Evolutionary conservation across 2,329 filamentous ascomycete species (phyloP).

Genomic region (Hypoxylon rubiginosum): DNA sequence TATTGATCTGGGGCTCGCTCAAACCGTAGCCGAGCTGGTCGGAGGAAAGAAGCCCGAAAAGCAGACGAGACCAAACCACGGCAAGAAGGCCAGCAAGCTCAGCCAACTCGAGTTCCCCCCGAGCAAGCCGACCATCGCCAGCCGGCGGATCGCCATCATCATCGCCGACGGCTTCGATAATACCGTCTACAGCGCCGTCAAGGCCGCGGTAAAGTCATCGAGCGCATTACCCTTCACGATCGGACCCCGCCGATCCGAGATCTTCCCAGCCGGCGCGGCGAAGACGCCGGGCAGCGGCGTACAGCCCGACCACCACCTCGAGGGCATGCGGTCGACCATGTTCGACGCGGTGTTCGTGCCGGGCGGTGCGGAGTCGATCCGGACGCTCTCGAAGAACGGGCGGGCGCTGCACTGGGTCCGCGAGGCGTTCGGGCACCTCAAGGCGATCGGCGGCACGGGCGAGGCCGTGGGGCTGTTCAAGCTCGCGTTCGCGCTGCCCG

Average conservation of each 20-base stretch:
- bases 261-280: conserved; percentile 72
- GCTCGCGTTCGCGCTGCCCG: conserved; percentile 60
- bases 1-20: conserved; percentile 78
- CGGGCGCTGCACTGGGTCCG: conserved; percentile 82
- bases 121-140: conserved; percentile 74
- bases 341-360: conserved; percentile 86
- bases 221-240: conserved; percentile 81
- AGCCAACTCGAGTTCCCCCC: conserved; percentile 78
- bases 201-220: conserved; percentile 71
- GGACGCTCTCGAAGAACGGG: conserved; percentile 75
- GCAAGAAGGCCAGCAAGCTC: conserved; percentile 74
- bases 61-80: conserved; percentile 70
- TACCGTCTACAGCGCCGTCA: conserved; percentile 73
- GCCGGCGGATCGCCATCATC: conserved; percentile 80
- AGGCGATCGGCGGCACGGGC: conserved; percentile 81
- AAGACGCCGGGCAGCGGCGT: conserved; percentile 66
- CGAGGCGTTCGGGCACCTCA: conserved; percentile 86
- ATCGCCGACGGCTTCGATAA: conserved; percentile 83
- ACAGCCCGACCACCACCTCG: conserved; percentile 81
- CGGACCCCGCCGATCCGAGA: conserved; percentile 73
- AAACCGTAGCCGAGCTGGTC: conserved; percentile 77
- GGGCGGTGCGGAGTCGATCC: conserved; percentile 74
- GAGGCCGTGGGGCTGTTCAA: conserved; percentile 76
- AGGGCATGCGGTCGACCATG: conserved; percentile 83
- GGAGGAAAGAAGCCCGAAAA: conserved; percentile 72